Base-by-base conservation (phyloP, 2,329 filamentous ascomycete species). In the Fusarium buxicola region DNA sequence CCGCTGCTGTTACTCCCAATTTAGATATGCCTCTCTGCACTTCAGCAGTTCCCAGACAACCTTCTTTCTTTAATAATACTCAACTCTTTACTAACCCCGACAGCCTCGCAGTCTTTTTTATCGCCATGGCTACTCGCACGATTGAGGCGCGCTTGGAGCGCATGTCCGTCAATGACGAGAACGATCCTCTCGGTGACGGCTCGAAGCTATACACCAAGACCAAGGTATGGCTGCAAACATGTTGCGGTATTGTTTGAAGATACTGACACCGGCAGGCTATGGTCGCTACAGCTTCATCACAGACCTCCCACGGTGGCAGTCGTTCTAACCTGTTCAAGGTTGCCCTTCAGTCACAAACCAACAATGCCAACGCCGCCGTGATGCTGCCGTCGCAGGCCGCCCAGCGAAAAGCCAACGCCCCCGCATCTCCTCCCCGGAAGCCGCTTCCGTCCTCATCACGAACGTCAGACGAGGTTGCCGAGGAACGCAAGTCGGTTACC, bases 121-220 rank as follows among this genome's bases (percentile, higher is more conserved):
- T 16, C 55, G 68, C 62, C 58, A 88, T 94, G 91, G 87, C 94
- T 65, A 86, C 91, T 57, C 87, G 91, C 69, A 88, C 87, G 47
- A 83, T 98, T 41, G 94, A 97, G 80, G 83, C 91, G 78, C 91
- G 92, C 71, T 92, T 98, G 73, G 93, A 97, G 87, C 89, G 89
- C 77, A 86, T 97, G 80, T 90, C 91, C 16, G 92, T 97, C 62
- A 90, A 91, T 70, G 94, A 97, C 73, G 94, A 97, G 78, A 96
- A 94, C 73, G 89, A 92, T 57, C 78, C 81, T 60, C 77, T 81
- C 28, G 79, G 79, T 51, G 82, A 86, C 63, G 81, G 79, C 61
- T 78, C 78, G 54, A 83, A 83, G 62, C 60, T 67, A 24, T 89
- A 91, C 75, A 82, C 86, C 67, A 96, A 96, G 78, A 77, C 86